Base-by-base conservation (phyloP, 2,329 filamentous ascomycete genomes). In the Pseudopithomyces maydicus region DNA sequence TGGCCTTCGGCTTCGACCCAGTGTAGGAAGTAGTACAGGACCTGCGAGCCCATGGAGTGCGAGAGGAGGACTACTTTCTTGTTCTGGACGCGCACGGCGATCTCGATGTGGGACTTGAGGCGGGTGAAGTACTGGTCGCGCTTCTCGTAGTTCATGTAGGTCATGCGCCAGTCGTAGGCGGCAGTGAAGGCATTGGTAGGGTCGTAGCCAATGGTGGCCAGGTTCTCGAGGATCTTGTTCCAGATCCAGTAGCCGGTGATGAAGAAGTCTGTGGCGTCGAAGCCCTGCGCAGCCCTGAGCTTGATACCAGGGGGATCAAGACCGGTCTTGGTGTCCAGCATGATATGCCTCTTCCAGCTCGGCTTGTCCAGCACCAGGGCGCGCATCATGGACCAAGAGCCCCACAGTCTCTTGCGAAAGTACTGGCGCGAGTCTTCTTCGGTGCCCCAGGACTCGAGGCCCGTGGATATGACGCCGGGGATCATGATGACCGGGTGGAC, bases 371-470 rank as follows among this genome's bases (percentile, higher is more conserved):
- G 78, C 1, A 99, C 91, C 63, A 99, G 79, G 0, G 95, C 94
- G 48, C 90, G 86, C 92, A 99, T 97, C 95, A 99, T 99, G 62
- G 87, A 96, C 95, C 96, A 99, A 66, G 92, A 97, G 4, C 95
- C 95, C 95, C 95, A 99, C 48, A 99, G 79, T 52, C 95, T 84
- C 79, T 96, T 97, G 61, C 95, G 85, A 76, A 99, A 99, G 77
- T 98, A 99, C 57, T 89, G 90, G 35, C 92, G 85, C 7, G 93
- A 97, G 41, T 83, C 81, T 70, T 93, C 90, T 49, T 90, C 88
- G 0, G 95, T 98, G 3, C 94, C 92, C 95, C 95, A 99, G 46
- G 92, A 97, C 77, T 99, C 95, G 22, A 99, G 84, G 1, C 95
- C 95, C 0, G 95, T 98, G 0, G 95, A 98, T 65, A 99, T 99